Conservation (phyloP, 2,329 filamentous ascomycete species). For the Colletotrichum horii region DNA sequence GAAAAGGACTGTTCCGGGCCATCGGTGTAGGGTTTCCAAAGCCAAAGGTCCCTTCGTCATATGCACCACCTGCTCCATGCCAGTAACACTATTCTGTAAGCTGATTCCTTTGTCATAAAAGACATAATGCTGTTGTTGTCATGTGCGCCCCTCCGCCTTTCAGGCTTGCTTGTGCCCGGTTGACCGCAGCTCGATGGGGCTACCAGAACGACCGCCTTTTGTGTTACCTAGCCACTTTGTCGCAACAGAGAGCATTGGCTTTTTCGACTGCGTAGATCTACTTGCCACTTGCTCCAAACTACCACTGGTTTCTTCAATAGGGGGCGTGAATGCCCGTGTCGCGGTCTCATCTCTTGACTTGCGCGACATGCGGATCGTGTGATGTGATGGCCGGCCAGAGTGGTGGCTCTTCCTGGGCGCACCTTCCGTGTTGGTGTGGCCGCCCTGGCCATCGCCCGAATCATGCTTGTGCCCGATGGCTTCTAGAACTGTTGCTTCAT, state of each 20-base stretch:
- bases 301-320: not conserved
- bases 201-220: not conserved
- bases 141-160: not conserved
- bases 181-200: conserved; percentile 7
- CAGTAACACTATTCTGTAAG: not conserved
- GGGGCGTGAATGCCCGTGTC: conserved; percentile 1
- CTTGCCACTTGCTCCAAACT: not conserved
- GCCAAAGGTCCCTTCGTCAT: not conserved
- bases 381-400: not conserved
- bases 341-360: conserved; percentile 10
- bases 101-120: not conserved
- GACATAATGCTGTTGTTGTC: not conserved
- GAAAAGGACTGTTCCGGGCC: not conserved
- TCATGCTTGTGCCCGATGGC: not conserved
- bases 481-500: conserved; percentile 4
- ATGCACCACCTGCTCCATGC: not conserved
- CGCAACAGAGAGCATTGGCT: conserved; percentile 6
- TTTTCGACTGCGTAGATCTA: not conserved
- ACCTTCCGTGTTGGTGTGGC: not conserved
- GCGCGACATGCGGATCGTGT: conserved; percentile 4
- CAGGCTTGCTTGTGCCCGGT: not conserved
- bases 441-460: not conserved
- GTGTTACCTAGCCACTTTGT: conserved; percentile 9
- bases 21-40: not conserved
- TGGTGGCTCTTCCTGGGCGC: not conserved